Evolutionary conservation across 1,284 basidiomycete genomes (phyloP), one percentile per base, ranked within the genome.

Genomic region (Xerocomus amazonicus): DNA sequence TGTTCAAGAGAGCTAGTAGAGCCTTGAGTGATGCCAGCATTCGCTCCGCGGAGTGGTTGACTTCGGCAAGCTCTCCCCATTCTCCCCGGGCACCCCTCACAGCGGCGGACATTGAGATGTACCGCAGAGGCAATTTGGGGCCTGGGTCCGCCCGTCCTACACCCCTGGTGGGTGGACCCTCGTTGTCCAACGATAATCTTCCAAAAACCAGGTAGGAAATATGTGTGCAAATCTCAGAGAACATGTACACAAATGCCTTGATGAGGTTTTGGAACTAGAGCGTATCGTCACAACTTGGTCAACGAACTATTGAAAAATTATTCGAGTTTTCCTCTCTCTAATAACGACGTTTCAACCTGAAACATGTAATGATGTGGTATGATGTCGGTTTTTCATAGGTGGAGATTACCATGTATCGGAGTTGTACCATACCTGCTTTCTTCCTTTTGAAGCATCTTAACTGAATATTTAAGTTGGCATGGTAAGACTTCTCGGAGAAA

Each of bases 21-120:
- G 60, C 51, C n/a, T n/a, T 60, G 43, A 67, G 67, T 35, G 63
- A 68, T 8, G 52, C 50, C 10, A 65, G 67, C 46, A 47, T 69
- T 34, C 63, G 54, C 41, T 65, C 63, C 5, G 67, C 63, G 27
- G 65, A 69, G 35, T 65, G 67, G 63, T 45, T 69, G 37, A 50
- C 60, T 6, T 61, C 67, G 4, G 40, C 63, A 28, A 61, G 7
- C 9, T 27, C 66, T 28, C 48, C 57, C 7, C 46, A 29, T 26
- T 39, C 57, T n/a, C 13, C 28, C 3, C 43, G 33, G 14, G 31
- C 48, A n/a, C 53, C 56, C 12, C 43, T 67, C 44, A 67, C 54
- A 6, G 14, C 32, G 27, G 31, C 41, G 10, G 60, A 65, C 26
- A 60, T 69, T 31, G 64, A 68, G 44, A 51, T 58, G 58, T 67